Evolutionary conservation across 345 rosid species (phyloP), one percentile per base, ranked within the genome.

Genomic region (Trapa bicornis): DNA sequence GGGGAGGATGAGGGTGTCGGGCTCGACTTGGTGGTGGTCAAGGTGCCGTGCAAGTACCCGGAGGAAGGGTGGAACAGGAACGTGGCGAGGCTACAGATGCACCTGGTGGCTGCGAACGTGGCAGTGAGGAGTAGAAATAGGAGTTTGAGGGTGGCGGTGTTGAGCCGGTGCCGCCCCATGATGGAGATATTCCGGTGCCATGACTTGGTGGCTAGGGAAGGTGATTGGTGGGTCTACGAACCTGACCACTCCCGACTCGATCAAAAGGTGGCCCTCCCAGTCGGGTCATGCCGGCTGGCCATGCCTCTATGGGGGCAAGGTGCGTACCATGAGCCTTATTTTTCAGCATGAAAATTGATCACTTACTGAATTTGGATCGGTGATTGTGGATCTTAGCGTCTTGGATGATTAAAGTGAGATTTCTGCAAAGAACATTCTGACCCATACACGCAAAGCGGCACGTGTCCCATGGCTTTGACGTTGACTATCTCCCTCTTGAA

Each of bases 91-190:
- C 84, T 94, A 36, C 97, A 94, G 71, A 82, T 88, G 65, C 91
- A 87, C 75, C 80, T 91, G 35, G 73, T 78, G 60, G 91, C 81
- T 41, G 99, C 96, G 2, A 86, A 79, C 60, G 68, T 85, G 85
- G 90, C 73, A 0, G 87, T 72, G 75, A 87, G 74, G 79, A 89
- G 73, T 50, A 85, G 69, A 48, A 36, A 83, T 90, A 80, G 78
- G 80, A 79, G 15, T 37, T 16, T 77, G 5, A 94, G 80, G 74
- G 88, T 91, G 71, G 80, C 86, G 80, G 75, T 94, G 62, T 78
- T 83, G 88, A 91, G 97, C 65, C 82, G 84, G 80, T 91, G 97
- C 70, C 73, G 84, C 78, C 97, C 99, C 17, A 91, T 94, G 99
- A 47, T 86, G 73, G 99, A 91, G 82, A 41, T 94, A 32, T 89